Evolutionary conservation across 768 basidiomycete species (phyloP), one percentile per base, ranked within the genome.

Genomic region (Inosperma sp.): DNA sequence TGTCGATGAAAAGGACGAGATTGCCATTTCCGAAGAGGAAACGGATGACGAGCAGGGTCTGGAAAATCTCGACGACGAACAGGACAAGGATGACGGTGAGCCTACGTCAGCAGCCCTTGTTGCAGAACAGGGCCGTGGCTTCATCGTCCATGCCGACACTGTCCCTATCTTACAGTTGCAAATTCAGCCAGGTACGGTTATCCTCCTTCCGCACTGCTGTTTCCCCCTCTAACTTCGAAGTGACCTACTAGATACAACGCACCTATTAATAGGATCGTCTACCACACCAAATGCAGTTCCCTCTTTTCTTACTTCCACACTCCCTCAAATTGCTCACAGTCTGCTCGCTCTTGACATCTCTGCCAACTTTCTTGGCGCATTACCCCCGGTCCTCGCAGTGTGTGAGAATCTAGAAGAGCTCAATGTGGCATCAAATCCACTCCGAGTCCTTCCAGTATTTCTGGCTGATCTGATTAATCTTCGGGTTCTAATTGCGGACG

Each of bases 311-410:
- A 76, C 82, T 9, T 72, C 65, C 46, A 74, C 76, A 6, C 71
- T 97, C 3, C 89, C 90, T 21, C 78, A 81, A 54, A 88, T 94
- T 52, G 75, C 78, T 37, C 72, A 77, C 44, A 84, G 88, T 22
- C 79, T 99, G 36, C 82, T 99, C 51, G 93, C 90, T 8, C 80
- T 98, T 37, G 96, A 99, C 68, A 87, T 99, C 34, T 93, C 93
- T 27, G 82, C 83, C 56, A 94, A 94, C 66, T 86, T 87, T 59
- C 77, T 95, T 40, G 80, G 81, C 35, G 86, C 86, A 29, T 71
- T 99, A 39, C 93, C 96, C 9, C 84, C 86, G 16, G 80, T 84
- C 14, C 79, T 99, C 37, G 82, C 83, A n/a, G 70, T 81, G 12
- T 96, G 94, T 63, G 73, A 75, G 55, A 79, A 74, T 60, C 80